These are phyloP conservation scores for Lasiodiplodia theobromae DNA, from an alignment of 2,329 filamentous ascomycete species.

Conservation along the genomic window DNA sequence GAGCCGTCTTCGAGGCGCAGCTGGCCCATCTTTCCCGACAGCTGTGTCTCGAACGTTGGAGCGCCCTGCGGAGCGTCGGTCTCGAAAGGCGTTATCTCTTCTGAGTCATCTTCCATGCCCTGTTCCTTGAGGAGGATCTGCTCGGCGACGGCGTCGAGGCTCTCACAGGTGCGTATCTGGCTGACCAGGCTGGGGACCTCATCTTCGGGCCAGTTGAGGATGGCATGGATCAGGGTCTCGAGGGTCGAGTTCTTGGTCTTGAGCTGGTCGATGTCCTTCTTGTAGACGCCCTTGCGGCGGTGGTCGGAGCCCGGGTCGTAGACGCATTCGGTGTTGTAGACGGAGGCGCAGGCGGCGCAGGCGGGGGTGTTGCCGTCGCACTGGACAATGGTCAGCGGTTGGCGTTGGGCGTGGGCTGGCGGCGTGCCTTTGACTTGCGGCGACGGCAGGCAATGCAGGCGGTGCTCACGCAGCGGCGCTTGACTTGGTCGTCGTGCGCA, in stretches of 20 bases:
- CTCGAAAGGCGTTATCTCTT: constrained; percentile 57
- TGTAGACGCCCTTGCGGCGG: constrained; percentile 94
- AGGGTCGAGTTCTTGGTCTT: constrained; percentile 88
- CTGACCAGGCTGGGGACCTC: constrained; percentile 82
- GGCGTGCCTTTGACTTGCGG: constrained; percentile 50
- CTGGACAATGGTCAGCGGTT: constrained; percentile 42
- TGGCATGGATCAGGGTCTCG: constrained; percentile 90
- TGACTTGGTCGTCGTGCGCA: constrained; percentile 47
- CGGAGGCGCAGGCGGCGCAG: constrained; percentile 94
- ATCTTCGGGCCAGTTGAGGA: constrained; percentile 89
- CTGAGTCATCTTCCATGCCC: constrained; percentile 52
- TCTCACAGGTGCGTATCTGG: constrained; percentile 87
- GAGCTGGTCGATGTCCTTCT: constrained; percentile 87
- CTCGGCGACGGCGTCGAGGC: constrained; percentile 69
- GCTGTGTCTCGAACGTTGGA: constrained; percentile 72
- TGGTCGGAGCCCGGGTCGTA: constrained; percentile 98
- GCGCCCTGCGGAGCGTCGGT: constrained; percentile 30
- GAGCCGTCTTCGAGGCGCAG: constrained; percentile 85
- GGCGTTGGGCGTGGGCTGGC: constrained; percentile 26
- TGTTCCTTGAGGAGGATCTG: constrained; percentile 63
- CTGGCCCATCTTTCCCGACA: constrained; percentile 93
- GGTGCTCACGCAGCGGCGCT: constrained; percentile 52
- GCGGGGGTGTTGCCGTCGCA: constrained; percentile 91
- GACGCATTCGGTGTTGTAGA: constrained; percentile 88
- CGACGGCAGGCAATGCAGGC: constrained; percentile 51